Evolutionary conservation across 73 alveolate species (phyloP).

Genomic region (Paramecium sonneborni): DNA sequence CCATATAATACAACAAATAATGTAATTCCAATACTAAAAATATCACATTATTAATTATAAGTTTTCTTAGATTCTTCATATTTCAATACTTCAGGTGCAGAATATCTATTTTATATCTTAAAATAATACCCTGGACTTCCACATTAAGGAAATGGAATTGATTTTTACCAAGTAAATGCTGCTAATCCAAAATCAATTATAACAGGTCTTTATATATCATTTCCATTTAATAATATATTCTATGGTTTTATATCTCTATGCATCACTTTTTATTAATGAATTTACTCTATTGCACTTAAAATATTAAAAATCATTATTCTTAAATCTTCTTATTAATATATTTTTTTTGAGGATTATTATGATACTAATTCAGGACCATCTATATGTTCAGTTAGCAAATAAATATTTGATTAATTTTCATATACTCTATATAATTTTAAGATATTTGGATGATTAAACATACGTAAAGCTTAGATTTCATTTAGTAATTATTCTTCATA

Average conservation of each 20-base stretch:
- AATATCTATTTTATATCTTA: neutral
- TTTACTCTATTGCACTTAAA: neutral
- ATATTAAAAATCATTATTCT: neutral
- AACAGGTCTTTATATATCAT: neutral
- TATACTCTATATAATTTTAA: neutral
- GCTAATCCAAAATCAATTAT: conserved; percentile 32
- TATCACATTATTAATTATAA: conserved; percentile 21
- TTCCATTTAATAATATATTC: neutral
- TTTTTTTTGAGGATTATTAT: neutral
- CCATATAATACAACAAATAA: conserved; percentile 27
- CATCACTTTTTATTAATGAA: neutral
- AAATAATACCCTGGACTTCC: conserved; percentile 54
- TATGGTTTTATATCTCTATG: conserved; percentile 42
- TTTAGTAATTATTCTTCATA: conserved; percentile 17
- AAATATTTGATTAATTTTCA: neutral
- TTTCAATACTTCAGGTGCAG: conserved; percentile 45
- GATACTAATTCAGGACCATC: conserved; percentile 41
- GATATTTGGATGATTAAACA: conserved; percentile 33
- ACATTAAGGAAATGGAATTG: conserved; percentile 34
- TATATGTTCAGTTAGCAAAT: neutral
- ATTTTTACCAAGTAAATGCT: neutral
- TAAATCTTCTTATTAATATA: conserved; percentile 2
- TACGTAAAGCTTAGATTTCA: neutral
- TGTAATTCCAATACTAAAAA: conserved; percentile 21
- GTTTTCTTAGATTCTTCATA: conserved; percentile 20